Evolutionary conservation across 306 rosid species (phyloP), one percentile per base, ranked within the genome.

Genomic region (Glycine tomentella): DNA sequence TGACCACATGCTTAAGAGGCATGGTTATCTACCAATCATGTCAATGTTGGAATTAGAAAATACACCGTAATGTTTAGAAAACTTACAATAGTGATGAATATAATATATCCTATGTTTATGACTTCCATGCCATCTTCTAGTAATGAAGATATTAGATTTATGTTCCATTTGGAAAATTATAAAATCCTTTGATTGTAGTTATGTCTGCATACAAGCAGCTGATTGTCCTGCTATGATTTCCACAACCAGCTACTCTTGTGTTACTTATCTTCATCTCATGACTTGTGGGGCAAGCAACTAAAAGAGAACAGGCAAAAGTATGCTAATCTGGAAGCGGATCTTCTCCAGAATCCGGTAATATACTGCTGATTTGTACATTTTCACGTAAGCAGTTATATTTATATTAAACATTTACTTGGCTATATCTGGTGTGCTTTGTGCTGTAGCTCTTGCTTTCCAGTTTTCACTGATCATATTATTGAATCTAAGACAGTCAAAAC

Each of bases 241-340:
- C 72, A 44, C 65, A 58, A 64, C 69, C 90, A 93, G 98, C 91
- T 93, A 58, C 94, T 93, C 49, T 82, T 91, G 86, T 93, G 97
- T 52, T 93, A 90, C 85, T 65, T 93, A 70, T 89, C 94, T 72
- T 79, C 91, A 59, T 91, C 88, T 50, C 93, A 86, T 59, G 93
- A 91, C 69, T 75, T 80, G 14, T 91, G 97, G 94, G 94, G 86
- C 74, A 82, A 81, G 71, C 93, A 91, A 78, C 69, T 87, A 74
- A 53, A 64, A 8, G 92, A 90, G 82, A 86, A 83, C 67, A 85
- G 93, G 74, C 80, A 61, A 45, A 90, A 91, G 48, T 91, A 93
- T 78, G 92, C 85, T 44, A 79, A 87, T 55, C 85, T 90, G 34
- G 91, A 91, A 76, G n/a, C n/a, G n/a, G n/a, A n/a, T n/a, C n/a